Base-by-base conservation (phyloP, 106 monocot species). In the Dendrobium chrysotoxum region DNA sequence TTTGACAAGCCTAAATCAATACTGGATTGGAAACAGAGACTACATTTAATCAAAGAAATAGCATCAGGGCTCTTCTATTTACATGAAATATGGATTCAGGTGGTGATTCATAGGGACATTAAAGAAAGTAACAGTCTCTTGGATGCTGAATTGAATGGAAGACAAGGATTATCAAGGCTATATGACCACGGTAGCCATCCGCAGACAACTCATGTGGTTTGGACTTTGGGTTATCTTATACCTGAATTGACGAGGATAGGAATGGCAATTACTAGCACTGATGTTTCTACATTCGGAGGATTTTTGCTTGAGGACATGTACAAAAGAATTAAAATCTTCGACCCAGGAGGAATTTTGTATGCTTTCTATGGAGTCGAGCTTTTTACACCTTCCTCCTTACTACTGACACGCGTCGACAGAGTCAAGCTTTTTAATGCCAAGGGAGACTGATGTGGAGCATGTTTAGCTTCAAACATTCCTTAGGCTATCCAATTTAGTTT, bases 11-110 rank as follows among this genome's bases (percentile, higher is more conserved):
- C 75, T 21, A 17, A 77, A 40, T 58, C 80, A 3, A 64, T 25
- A 7, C 82, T 98, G 50, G 47, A 82, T 10, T 98, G 98, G 98
- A 86, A 83, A 11, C 91, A 92, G 79, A 85, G 98, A 44, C 82
- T 71, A 78, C 83, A 82, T 76, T 91, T 98, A 18, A 90, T 98
- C 25, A 8, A 77, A 30, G 98, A 94, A 15, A 92, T 98, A 0
- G 98, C 98, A 0, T 94, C 94, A 5, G 94, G 94, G 35, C 82
- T 98, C 53, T 94, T 94, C 5, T 95, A 98, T 81, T 91, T 98
- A 80, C 98, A 98, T 85, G 83, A 89, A 2, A 94, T 95, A 65
- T 98, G 98, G 78, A 94, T 95, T 77, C 87, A 86, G n/a, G 91
- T 87, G 78, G 94, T 98, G 23, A 98, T 98, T 75, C 98, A 98